phyloP scores from a whole-genome alignment of 805 yeast species.

The Yarrowia yakushimensis region DNA sequence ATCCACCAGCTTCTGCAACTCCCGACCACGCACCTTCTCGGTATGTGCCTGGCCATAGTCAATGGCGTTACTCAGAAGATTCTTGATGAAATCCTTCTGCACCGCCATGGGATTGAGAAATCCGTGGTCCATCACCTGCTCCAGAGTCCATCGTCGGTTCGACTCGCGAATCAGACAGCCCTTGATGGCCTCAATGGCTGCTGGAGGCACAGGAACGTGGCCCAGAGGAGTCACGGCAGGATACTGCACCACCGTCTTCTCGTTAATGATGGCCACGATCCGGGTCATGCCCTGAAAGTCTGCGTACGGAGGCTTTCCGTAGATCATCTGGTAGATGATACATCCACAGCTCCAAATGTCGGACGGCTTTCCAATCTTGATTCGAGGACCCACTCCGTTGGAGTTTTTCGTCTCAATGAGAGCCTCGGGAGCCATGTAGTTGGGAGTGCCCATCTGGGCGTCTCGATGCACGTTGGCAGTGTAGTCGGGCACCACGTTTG shows the following conservation, averaged over 20 bases:
- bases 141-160: slow-evolving; percentile 57
- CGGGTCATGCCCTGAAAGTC: slow-evolving; percentile 71
- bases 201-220: slow-evolving; percentile 59
- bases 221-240: slow-evolving; percentile 58
- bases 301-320: slow-evolving; percentile 90
- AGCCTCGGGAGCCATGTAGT: slow-evolving; percentile 98
- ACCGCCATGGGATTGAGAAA: slow-evolving; percentile 76
- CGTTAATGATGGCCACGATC: slow-evolving; percentile 80
- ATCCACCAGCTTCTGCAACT: slow-evolving; percentile 48
- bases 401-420: slow-evolving; percentile 54
- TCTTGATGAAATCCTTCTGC: slow-evolving; percentile 60
- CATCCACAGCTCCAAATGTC: slow-evolving; percentile 99
- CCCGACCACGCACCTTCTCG: slow-evolving; percentile 44
- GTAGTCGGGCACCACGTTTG: slow-evolving; percentile 91
- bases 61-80: slow-evolving; percentile 72
- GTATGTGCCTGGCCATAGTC: slow-evolving; percentile 57
- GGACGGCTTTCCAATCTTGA: slow-evolving; percentile 89
- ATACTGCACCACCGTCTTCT: slow-evolving; percentile 65
- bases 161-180: slow-evolving; percentile 74
- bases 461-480: slow-evolving; percentile 87
- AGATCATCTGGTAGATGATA: slow-evolving; percentile 90
- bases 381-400: slow-evolving; percentile 35
- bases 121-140: slow-evolving; percentile 57
- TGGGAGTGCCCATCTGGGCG: slow-evolving; percentile 91
- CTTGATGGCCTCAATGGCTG: slow-evolving; percentile 66